phyloP scores from a whole-genome alignment of 371 early-diverging fungal species.

The Syncephalastrum racemosum region DNA sequence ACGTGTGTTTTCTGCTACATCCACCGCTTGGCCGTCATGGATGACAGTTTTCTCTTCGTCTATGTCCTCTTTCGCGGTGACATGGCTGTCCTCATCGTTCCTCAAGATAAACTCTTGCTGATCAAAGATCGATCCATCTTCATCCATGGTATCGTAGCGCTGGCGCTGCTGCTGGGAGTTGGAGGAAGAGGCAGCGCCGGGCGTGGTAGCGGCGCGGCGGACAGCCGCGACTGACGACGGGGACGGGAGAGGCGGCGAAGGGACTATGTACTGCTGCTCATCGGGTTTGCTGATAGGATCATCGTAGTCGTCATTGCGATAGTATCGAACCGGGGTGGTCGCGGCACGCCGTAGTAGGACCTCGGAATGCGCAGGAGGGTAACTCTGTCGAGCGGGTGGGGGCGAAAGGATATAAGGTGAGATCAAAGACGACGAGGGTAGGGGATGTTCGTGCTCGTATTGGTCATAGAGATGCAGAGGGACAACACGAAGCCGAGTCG shows the following conservation, averaged over 20 bases:
- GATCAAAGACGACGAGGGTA: background rate
- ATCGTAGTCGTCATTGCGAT: background rate
- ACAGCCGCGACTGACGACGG: background rate
- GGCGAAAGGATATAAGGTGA: slow-evolving; percentile 10
- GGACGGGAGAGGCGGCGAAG: too few relatives aligned
- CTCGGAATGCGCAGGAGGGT: slow-evolving; percentile 14
- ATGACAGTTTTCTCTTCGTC: too few relatives aligned
- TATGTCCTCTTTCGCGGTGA: too few relatives aligned
- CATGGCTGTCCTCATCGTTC: background rate
- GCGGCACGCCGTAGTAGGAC: slow-evolving; percentile 15
- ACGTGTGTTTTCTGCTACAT: too few relatives aligned
- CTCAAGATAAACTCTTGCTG: slow-evolving; percentile 33
- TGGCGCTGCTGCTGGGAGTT: slow-evolving; percentile 1
- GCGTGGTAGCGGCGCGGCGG: slow-evolving; percentile 18
- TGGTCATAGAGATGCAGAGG: background rate
- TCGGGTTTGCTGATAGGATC: slow-evolving; percentile 18
- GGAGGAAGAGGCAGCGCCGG: slow-evolving; percentile 4
- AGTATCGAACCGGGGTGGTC: slow-evolving; percentile 10
- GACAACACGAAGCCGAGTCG: background rate
- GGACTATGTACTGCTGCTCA: slow-evolving; percentile 8
- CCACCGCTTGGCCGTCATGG: too few relatives aligned
- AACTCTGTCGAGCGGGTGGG: slow-evolving; percentile 12
- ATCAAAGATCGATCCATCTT: slow-evolving; percentile 24
- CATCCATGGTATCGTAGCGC: slow-evolving; percentile 2
- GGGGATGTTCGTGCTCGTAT: background rate